Base-by-base conservation (phyloP, 306 rosid genomes). In the Pyrus pyrifolia region DNA sequence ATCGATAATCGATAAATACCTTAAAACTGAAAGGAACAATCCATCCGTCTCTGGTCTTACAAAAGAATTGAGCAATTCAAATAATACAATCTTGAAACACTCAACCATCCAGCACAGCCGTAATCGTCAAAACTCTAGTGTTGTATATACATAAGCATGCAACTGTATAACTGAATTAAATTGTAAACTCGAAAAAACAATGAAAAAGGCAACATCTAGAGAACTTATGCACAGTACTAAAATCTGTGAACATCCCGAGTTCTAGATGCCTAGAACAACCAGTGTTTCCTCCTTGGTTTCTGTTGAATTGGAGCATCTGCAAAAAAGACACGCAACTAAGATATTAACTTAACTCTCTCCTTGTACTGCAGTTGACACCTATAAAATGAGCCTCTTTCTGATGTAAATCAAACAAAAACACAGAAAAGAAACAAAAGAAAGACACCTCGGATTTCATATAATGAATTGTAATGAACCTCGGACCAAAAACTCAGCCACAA, bases 401-500 rank as follows among this genome's bases (percentile, higher is more conserved):
- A 59, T 61, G 31, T 35, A 63, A 72, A 23, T 61, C 27, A 60
- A 60, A 11, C 13, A 58, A 25, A 59, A 57, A 57, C 5, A 8
- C 58, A 13, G 25, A 30, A 25, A 38, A 60, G n/a, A 45, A 31
- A 42, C 18, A 46, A 21, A 23, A 38, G 51, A 44, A 80, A 80
- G 14, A 38, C 42, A 93, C 98, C 97, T 83, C 55, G 84, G 65
- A 83, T 68, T 77, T 71, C 92, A 71, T 93, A 89, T 22, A 93
- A 78, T 73, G 98, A 91, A 83, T 93, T 93, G 84, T 89, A 93
- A 80, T 93, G 98, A 77, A 93, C 89, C 87, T 91, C 98, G 53
- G 97, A 89, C 98, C 98, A 91, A 87, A 91, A 91, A 85, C 98
- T 93, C 85, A 93, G 87, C 97, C 98, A 93, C 75, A 93, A 76